Evolutionary conservation across 2,329 filamentous ascomycete species (phyloP).

Genomic region (Trichoderma harzianum): DNA sequence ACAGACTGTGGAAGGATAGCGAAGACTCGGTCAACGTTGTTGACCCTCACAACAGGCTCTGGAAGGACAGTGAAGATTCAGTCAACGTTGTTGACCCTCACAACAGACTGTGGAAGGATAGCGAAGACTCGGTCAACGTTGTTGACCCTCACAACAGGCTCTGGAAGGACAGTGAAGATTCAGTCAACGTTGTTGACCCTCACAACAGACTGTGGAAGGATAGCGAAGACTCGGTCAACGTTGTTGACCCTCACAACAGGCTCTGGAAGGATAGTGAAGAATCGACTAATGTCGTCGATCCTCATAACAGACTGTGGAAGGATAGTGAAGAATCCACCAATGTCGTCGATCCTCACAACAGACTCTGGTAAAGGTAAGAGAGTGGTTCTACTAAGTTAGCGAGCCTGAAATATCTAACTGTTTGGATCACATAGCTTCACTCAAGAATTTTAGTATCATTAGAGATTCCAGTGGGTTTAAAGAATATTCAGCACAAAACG

Average conservation of each 20-base stretch:
- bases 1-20: not conserved
- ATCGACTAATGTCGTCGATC: not conserved
- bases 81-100: not conserved
- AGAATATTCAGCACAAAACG: no score
- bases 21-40: not conserved
- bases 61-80: not conserved
- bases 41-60: not conserved
- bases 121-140: no score
- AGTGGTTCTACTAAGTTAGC: not conserved
- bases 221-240: not conserved
- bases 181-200: not conserved
- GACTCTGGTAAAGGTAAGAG: not conserved
- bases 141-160: not conserved
- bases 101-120: no score
- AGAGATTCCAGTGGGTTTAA: not conserved
- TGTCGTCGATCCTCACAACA: not conserved
- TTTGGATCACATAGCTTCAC: not conserved
- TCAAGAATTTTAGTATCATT: not conserved
- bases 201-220: not conserved
- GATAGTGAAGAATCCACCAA: not conserved
- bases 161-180: not conserved
- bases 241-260: not conserved
- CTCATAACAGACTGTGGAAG: not conserved
- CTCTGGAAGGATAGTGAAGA: not conserved
- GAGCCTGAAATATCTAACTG: not conserved